These are phyloP conservation scores for Hymenoscyphus infarciens DNA, from an alignment of 2,329 filamentous ascomycete genomes.

Conservation along the genomic window DNA sequence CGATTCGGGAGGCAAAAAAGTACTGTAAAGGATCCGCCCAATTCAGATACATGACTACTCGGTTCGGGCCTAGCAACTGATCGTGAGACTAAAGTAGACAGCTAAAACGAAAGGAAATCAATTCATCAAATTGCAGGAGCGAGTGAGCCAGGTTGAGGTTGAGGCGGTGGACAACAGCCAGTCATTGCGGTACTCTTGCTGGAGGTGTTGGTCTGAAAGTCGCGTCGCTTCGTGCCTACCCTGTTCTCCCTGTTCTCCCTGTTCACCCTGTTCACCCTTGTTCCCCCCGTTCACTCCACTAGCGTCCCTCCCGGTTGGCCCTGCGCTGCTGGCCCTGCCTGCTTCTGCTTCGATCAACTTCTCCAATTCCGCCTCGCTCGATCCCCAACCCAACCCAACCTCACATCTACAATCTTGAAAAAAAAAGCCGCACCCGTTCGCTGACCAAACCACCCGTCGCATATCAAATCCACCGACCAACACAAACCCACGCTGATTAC, in stretches of 20 bases:
- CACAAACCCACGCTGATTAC: constrained; percentile 1
- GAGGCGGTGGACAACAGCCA: not conserved
- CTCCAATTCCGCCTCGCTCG: constrained; percentile 27
- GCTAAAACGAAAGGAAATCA: not conserved
- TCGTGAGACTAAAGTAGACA: not conserved
- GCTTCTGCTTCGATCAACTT: constrained; percentile 28
- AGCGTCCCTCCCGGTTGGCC: constrained; percentile 18
- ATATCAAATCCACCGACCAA: constrained; percentile 12
- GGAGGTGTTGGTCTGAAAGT: constrained; percentile 9
- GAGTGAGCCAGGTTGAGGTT: constrained; percentile 11
- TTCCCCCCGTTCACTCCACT: constrained; percentile 13
- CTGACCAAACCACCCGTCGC: constrained; percentile 19
- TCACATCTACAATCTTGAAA: constrained; percentile 13
- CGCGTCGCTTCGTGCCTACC: constrained; percentile 19
- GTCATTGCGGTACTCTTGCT: not conserved
- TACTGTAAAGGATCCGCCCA: not conserved
- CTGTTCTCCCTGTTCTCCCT: constrained; percentile 6
- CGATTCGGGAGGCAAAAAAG: not conserved
- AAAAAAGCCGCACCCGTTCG: constrained; percentile 7
- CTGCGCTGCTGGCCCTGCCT: constrained; percentile 15
- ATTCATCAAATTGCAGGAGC: constrained; percentile 23
- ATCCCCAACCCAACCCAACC: constrained; percentile 15
- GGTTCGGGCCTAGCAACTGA: not conserved
- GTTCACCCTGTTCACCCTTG: constrained; percentile 5
- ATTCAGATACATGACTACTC: not conserved